Base-by-base conservation (phyloP, 805 yeast genomes). In the Pichia gijzeniarum region DNA sequence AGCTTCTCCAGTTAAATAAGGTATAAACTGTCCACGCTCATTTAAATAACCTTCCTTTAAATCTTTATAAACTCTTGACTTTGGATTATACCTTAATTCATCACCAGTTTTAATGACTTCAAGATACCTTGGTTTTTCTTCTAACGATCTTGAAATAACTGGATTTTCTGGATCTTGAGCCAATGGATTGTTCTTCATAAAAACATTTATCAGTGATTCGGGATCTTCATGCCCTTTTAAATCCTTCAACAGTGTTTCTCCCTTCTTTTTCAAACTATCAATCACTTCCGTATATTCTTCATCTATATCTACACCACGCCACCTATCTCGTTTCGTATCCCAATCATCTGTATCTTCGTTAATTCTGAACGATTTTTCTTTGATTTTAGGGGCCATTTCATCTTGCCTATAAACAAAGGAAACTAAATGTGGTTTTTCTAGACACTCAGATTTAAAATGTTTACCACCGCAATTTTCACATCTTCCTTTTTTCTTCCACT, bases 291-390 rank as follows among this genome's bases (percentile, higher is more conserved):
- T 74, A 67, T 84, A 85, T 43, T 83, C 87, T 10, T 69, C 67
- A 8, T 55, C 56, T 9, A 77, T 71, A 38, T 82, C 80, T 58
- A 78, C 85, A 0, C 95, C 95, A 57, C 76, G 83, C 95, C 93
- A 86, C 48, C 87, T 69, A 62, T 86, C 95, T 48, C 89, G 65
- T 51, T 81, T 82, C 10, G 80, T 74, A 55, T 85, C 95, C 73
- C 80, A 86, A 38, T 72, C 74, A 22, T 62, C 65, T 2, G 57
- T 64, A 40, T 56, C 61, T 38, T 52, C 62, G 40, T 47, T 53
- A 40, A 41, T 49, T 14, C 46, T 48, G 36, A 50, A 48, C 3
- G 35, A 4, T 3, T 18, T 16, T 5, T 43, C 43, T 54, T 39
- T 31, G 7, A 43, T 44, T 54, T 40, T 40, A 42, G 5, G 30